Evolutionary conservation across 1,284 basidiomycete genomes (phyloP).

Genomic region (Fomitopsis betulina): DNA sequence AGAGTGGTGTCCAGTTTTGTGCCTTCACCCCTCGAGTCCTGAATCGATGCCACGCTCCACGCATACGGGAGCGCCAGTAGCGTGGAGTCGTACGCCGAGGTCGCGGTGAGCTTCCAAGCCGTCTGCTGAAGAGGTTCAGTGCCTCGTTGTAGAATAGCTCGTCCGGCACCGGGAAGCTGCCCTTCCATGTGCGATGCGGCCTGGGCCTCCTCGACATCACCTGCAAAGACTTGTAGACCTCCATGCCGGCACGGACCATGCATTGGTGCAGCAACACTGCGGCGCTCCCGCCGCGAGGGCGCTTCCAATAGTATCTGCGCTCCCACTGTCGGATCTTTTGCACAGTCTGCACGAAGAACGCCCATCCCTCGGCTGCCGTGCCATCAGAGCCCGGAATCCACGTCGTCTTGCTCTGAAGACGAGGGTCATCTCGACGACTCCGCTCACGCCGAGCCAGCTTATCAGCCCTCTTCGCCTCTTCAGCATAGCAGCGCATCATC

Average conservation of each 20-base stretch:
- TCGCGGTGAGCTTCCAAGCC: slow-evolving; percentile 26
- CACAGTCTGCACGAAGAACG: slow-evolving; percentile 23
- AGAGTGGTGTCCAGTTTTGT: slow-evolving; percentile 31
- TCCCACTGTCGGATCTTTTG: slow-evolving; percentile 10
- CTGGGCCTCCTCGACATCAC: slow-evolving; percentile 3
- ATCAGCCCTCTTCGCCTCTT: slow-evolving; percentile 36
- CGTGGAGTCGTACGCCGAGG: slow-evolving; percentile 16
- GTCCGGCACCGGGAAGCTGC: slow-evolving; percentile 45
- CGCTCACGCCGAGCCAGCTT: slow-evolving; percentile 1
- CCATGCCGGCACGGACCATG: slow-evolving; percentile 31
- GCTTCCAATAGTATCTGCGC: slow-evolving; percentile 8
- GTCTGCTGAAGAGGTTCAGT: slow-evolving; percentile 41
- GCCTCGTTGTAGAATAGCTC: slow-evolving; percentile 65
- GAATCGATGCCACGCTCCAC: slow-evolving; percentile 21
- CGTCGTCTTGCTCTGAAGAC: slow-evolving; percentile 12
- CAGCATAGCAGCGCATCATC: slow-evolving; percentile 62
- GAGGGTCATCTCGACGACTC: background rate
- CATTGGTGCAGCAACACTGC: slow-evolving; percentile 31
- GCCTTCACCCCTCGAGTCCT: slow-evolving; percentile 20
- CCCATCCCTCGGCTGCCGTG: slow-evolving; percentile 33
- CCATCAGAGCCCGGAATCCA: slow-evolving; percentile 9
- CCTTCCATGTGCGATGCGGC: slow-evolving; percentile 8
- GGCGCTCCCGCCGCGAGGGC: slow-evolving; percentile 23
- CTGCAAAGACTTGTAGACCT: slow-evolving; percentile 27
- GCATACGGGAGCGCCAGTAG: slow-evolving; percentile 27